Percentiles rank a stretch among this genome's conserved stretches.
phyloP scores from a whole-genome alignment of 208 protist genomes.

The Acanthamoeba triangularis region DNA sequence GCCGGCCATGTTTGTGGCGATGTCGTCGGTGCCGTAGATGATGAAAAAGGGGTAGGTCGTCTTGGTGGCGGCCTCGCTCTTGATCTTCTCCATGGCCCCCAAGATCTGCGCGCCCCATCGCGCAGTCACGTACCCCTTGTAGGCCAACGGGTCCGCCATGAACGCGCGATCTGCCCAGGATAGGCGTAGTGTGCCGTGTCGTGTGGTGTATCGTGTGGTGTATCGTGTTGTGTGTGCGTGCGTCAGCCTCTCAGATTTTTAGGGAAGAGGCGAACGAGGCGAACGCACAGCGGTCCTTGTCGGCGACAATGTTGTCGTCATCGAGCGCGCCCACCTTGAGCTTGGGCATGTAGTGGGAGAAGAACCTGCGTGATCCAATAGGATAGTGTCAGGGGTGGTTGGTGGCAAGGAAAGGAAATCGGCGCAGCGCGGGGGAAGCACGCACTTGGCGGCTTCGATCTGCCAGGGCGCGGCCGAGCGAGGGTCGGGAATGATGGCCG shows the following conservation, averaged over 20 bases:
- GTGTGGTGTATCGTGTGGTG: not conserved
- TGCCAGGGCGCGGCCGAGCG: conserved; percentile 21
- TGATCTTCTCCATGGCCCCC: conserved; percentile 33
- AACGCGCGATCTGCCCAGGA: not conserved
- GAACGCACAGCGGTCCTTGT: not conserved
- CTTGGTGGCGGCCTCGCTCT: conserved; percentile 50
- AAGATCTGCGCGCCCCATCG: conserved; percentile 51
- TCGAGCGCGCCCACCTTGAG: not conserved
- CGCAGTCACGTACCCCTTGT: conserved; percentile 47
- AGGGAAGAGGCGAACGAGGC: not conserved
- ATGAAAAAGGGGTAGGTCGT: conserved; percentile 57
- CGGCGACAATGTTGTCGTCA: not conserved
- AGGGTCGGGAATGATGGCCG: conserved; percentile 55
- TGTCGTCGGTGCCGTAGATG: conserved; percentile 53
- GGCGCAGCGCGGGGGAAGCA: too few species aligned
- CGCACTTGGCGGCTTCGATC: conserved; percentile 24
- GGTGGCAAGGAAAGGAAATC: not conserved
- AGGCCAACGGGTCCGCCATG: conserved; percentile 57
- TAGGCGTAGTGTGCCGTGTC: not conserved
- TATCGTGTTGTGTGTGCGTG: not conserved
- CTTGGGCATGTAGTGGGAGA: conserved; percentile 17
- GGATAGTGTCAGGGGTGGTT: too few species aligned
- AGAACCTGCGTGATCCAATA: too few species aligned
- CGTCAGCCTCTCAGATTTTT: too few species aligned
- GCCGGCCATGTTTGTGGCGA: conserved; percentile 18